Evolutionary conservation across 495 filamentous ascomycete genomes (phyloP).

Genomic region (Hypoxylon perforatum): DNA sequence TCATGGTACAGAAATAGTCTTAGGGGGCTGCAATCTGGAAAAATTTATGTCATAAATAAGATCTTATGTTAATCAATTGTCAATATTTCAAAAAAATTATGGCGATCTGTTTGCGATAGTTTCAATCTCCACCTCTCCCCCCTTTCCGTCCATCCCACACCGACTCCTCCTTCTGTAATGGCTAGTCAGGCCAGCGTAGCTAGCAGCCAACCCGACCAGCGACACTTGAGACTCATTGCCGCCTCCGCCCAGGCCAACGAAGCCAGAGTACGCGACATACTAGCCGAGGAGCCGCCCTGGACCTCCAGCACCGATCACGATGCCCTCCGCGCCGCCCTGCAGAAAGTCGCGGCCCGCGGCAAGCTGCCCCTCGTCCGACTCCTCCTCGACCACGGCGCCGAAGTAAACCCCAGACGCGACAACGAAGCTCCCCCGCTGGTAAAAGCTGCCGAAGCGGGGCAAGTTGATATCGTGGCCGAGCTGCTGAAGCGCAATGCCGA

Average conservation of each 20-base stretch:
- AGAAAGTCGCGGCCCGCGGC: conserved; percentile 68
- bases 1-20: conserved; percentile 1
- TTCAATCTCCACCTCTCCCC: background rate
- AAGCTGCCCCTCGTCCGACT: conserved; percentile 62
- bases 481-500: conserved; percentile 43
- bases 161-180: conserved; percentile 30
- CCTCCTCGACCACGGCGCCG: conserved; percentile 63
- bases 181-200: conserved; percentile 46
- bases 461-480: conserved; percentile 42
- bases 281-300: conserved; percentile 47
- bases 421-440: conserved; percentile 44
- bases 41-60: conserved; percentile 4
- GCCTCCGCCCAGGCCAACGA: conserved; percentile 50
- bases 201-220: conserved; percentile 49
- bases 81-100: conserved; percentile 14
- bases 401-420: conserved; percentile 58
- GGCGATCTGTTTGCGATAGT: conserved; percentile 25
- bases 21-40: background rate
- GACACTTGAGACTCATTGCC: conserved; percentile 47
- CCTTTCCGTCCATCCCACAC: conserved; percentile 1
- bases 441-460: conserved; percentile 48
- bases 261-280: conserved; percentile 45
- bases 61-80: conserved; percentile 21
- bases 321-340: conserved; percentile 56
- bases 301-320: conserved; percentile 43